These are phyloP conservation scores for Elsinoe ampelina DNA, from an alignment of 2,329 filamentous ascomycete species.

Conservation along the genomic window DNA sequence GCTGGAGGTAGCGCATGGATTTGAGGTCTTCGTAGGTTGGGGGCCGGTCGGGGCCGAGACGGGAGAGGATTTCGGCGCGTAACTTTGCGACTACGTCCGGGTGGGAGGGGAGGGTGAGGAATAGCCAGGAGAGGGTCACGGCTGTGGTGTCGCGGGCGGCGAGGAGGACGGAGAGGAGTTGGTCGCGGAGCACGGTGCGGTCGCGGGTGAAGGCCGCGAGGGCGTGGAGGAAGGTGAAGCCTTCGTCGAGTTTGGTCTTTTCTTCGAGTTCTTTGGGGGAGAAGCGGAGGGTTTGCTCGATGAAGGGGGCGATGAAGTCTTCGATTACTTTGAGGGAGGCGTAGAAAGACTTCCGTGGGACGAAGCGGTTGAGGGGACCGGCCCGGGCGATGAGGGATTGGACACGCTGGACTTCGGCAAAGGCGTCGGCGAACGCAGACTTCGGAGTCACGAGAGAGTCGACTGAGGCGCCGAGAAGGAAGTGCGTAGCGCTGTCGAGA, in stretches of 20 bases:
- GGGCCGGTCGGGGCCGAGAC: slow-evolving; percentile 52
- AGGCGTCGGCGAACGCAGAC: slow-evolving; percentile 68
- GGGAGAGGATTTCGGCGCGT: slow-evolving; percentile 59
- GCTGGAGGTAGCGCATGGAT: slow-evolving; percentile 68
- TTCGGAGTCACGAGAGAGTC: slow-evolving; percentile 48
- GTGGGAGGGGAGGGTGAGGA: slow-evolving; percentile 71
- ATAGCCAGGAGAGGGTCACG: slow-evolving; percentile 65
- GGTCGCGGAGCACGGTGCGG: slow-evolving; percentile 64
- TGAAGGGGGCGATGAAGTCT: slow-evolving; percentile 66
- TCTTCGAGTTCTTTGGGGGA: slow-evolving; percentile 61
- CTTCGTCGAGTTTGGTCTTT: slow-evolving; percentile 60
- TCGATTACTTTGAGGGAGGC: slow-evolving; percentile 60
- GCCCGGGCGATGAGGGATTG: slow-evolving; percentile 59
- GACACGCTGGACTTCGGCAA: slow-evolving; percentile 66
- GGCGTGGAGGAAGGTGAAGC: slow-evolving; percentile 79
- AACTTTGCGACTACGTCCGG: slow-evolving; percentile 60
- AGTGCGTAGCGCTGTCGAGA: slow-evolving; percentile 77
- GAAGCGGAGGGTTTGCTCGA: slow-evolving; percentile 62
- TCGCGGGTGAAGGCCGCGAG: slow-evolving; percentile 69
- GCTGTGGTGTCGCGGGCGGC: slow-evolving; percentile 86
- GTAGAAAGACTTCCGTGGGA: slow-evolving; percentile 59
- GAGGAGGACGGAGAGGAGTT: slow-evolving; percentile 71
- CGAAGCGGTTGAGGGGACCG: slow-evolving; percentile 51
- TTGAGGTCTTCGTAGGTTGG: slow-evolving; percentile 73
- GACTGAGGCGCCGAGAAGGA: slow-evolving; percentile 70